Evolutionary conservation across 2,329 filamentous ascomycete species (phyloP).

Genomic region (Coniochaeta ligniaria): DNA sequence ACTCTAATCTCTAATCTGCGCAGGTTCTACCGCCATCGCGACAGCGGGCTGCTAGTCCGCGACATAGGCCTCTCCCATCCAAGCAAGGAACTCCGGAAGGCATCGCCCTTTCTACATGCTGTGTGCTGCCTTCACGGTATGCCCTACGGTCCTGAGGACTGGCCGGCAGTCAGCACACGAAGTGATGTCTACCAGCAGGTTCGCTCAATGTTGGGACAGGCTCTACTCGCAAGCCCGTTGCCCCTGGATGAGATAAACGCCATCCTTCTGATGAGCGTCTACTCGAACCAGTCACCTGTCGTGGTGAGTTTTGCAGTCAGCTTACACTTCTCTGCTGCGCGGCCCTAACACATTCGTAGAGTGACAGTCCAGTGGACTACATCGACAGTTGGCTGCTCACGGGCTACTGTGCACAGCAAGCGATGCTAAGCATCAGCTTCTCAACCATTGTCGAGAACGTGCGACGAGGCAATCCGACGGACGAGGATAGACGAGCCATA

Average conservation of each 20-base stretch:
- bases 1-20: neutral
- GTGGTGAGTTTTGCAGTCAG: neutral
- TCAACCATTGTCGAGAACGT: constrained; percentile 15
- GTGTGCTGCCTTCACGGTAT: constrained; percentile 32
- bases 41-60: neutral
- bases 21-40: constrained; percentile 1
- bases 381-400: constrained; percentile 34
- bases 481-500: constrained; percentile 1
- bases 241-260: constrained; percentile 32
- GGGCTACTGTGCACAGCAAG: constrained; percentile 33
- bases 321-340: neutral
- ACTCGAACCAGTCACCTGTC: constrained; percentile 13
- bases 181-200: constrained; percentile 29
- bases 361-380: constrained; percentile 21
- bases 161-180: neutral
- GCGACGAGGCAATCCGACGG: neutral
- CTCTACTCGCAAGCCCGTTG: constrained; percentile 29
- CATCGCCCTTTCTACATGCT: constrained; percentile 30
- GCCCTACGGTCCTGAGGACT: constrained; percentile 18
- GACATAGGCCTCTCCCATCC: neutral
- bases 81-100: constrained; percentile 16
- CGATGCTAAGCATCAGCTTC: constrained; percentile 34
- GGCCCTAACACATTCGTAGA: neutral
- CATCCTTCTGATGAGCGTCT: constrained; percentile 29
- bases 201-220: constrained; percentile 27